Conservation (phyloP, 2,329 filamentous ascomycete genomes). For the Botrytis deweyae region DNA sequence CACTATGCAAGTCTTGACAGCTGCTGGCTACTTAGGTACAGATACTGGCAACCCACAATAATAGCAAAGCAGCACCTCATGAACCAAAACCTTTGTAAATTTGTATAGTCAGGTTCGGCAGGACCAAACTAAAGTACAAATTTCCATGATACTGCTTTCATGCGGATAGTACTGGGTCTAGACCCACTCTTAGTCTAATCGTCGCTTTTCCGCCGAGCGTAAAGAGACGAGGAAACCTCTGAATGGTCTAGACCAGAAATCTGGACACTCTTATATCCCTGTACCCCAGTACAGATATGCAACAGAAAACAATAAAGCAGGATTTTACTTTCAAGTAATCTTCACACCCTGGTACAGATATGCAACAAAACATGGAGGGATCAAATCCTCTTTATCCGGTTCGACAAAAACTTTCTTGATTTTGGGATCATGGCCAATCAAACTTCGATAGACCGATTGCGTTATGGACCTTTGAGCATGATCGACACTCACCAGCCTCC, state of each 20-base stretch:
- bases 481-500: background rate
- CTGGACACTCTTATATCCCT: background rate
- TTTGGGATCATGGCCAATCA: background rate
- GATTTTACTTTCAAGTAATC: background rate
- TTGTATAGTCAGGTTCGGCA: background rate
- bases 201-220: no score
- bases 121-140: background rate
- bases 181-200: background rate
- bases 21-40: background rate
- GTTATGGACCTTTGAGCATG: background rate
- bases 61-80: background rate
- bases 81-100: background rate
- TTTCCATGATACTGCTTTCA: background rate
- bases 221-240: no score
- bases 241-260: background rate
- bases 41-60: background rate
- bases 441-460: background rate
- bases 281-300: constrained; percentile 8
- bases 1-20: no score
- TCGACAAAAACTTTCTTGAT: background rate
- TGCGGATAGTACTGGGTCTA: no score
- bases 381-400: background rate
- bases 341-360: background rate
- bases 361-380: background rate
- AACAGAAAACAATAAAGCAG: background rate